phyloP scores from a whole-genome alignment of 2,329 filamentous ascomycete species.

The Apiospora malaysiana region DNA sequence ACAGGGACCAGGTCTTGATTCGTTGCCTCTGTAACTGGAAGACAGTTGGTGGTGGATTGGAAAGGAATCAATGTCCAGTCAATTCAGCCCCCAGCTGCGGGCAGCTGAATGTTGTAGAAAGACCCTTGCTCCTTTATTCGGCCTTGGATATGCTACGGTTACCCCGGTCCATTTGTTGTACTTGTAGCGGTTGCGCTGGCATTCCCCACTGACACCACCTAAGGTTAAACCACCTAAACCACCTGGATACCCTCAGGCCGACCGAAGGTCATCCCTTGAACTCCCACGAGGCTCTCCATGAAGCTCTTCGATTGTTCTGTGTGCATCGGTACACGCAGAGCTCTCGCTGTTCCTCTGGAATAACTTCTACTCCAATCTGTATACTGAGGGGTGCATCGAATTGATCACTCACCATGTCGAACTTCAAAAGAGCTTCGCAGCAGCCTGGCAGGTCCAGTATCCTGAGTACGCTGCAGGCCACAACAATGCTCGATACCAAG shows the following conservation, averaged over 20 bases:
- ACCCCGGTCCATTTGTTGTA: background rate
- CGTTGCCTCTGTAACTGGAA: background rate
- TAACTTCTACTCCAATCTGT: background rate
- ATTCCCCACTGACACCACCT: background rate
- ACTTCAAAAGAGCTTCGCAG: conserved; percentile 47
- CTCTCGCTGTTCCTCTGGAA: background rate
- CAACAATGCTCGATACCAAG: conserved; percentile 80
- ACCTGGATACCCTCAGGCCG: background rate
- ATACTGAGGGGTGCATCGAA: background rate
- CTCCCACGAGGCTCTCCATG: background rate
- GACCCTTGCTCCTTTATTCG: conserved; percentile 14
- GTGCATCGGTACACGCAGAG: conserved; percentile 12
- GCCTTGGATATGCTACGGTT: background rate
- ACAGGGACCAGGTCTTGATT: background rate
- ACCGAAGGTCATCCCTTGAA: background rate
- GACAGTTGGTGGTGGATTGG: background rate
- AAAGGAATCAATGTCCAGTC: background rate
- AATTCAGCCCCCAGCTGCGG: background rate
- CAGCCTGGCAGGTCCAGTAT: conserved; percentile 56
- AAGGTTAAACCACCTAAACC: background rate
- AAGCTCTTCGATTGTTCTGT: conserved; percentile 11
- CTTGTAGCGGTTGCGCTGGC: conserved; percentile 9
- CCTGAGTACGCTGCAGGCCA: conserved; percentile 78
- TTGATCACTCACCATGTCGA: conserved; percentile 34
- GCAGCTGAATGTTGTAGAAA: conserved; percentile 7